Conservation (phyloP, 2,329 filamentous ascomycete species). For the Cladosporium oxysporum region DNA sequence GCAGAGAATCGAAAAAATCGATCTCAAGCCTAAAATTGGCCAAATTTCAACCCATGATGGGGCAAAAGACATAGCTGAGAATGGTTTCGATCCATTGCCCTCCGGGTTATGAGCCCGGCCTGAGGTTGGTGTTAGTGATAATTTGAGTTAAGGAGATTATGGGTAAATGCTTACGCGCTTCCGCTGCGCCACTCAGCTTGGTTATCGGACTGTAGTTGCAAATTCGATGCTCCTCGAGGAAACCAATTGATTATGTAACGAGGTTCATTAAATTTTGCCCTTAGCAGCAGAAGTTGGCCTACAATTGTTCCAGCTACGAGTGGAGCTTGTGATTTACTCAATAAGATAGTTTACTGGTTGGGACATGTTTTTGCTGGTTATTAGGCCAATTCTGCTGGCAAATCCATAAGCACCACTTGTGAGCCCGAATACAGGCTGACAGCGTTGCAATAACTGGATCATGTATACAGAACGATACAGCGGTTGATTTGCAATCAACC, state of each 20-base stretch:
- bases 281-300: neutral
- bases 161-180: slow-evolving; percentile 23
- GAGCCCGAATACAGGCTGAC: neutral
- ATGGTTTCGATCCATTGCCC: slow-evolving; percentile 36
- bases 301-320: neutral
- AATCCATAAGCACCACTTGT: neutral
- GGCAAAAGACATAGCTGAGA: slow-evolving; percentile 29
- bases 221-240: neutral
- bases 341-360: neutral
- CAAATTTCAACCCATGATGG: neutral
- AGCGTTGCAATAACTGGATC: neutral
- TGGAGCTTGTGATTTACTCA: neutral
- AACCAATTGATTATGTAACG: no score
- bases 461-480: neutral
- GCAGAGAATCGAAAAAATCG: neutral
- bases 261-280: neutral
- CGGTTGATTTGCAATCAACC: neutral
- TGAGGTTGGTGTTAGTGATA: neutral
- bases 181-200: slow-evolving; percentile 29
- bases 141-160: neutral
- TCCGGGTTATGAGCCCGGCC: slow-evolving; percentile 37
- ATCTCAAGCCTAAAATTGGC: neutral
- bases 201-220: neutral
- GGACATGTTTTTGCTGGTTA: no score
- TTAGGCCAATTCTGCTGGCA: no score